phyloP scores from a whole-genome alignment of 441 rosid species.

The Flueggea neowawraea region DNA sequence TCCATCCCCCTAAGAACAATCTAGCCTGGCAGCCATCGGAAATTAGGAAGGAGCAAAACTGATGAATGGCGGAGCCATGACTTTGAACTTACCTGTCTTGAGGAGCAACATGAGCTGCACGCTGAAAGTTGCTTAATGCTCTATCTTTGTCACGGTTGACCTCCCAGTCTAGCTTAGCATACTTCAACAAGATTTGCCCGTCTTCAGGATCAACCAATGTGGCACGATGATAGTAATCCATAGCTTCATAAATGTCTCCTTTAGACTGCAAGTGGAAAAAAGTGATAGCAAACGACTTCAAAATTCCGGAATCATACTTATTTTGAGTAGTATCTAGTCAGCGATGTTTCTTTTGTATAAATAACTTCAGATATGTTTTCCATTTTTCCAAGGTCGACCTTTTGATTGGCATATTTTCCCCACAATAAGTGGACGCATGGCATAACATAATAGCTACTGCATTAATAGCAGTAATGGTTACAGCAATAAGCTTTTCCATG shows the following conservation, averaged over 20 bases:
- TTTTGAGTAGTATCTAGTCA: too few species aligned
- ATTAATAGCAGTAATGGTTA: too few species aligned
- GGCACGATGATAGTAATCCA: constrained; percentile 67
- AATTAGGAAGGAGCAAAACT: neutral
- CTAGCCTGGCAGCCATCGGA: neutral
- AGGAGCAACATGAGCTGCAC: constrained; percentile 62
- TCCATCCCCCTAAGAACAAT: neutral
- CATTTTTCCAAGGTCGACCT: too few species aligned
- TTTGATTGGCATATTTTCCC: too few species aligned
- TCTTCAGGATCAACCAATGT: constrained; percentile 64
- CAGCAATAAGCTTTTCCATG: too few species aligned
- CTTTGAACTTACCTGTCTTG: constrained; percentile 47
- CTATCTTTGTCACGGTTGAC: constrained; percentile 56
- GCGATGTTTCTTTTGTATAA: neutral
- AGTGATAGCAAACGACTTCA: neutral
- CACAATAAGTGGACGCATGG: too few species aligned
- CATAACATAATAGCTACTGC: too few species aligned
- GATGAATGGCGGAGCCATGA: neutral
- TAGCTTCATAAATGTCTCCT: constrained; percentile 75
- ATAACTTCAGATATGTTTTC: neutral
- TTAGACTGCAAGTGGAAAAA: constrained; percentile 37
- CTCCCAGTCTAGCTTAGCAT: constrained; percentile 75
- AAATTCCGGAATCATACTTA: neutral
- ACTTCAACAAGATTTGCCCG: constrained; percentile 45
- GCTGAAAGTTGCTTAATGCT: constrained; percentile 62